Evolutionary conservation across 1,284 basidiomycete genomes (phyloP).

Genomic region (Exobasidium cylindrosporum): DNA sequence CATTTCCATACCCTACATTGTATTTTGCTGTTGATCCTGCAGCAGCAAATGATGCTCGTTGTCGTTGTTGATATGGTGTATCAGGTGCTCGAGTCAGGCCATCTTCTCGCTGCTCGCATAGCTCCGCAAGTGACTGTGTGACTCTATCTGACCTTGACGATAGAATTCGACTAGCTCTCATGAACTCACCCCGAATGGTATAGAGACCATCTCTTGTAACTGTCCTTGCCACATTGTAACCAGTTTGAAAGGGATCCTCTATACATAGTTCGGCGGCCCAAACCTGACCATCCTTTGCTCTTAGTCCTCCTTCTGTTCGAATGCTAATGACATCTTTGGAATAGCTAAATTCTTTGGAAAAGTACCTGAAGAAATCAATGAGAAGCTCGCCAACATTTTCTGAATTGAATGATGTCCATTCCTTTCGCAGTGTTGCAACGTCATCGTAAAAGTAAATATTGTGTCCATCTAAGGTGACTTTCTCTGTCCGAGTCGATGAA

Average conservation of each 20-base stretch:
- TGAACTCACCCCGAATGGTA: conserved; percentile 95
- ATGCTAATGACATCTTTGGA: conserved; percentile 88
- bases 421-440: conserved; percentile 80
- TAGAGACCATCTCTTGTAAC: conserved; percentile 95
- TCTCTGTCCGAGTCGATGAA: conserved; percentile 53
- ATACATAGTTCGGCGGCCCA: conserved; percentile 77
- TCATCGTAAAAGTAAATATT: conserved; percentile 87
- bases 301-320: conserved; percentile 68
- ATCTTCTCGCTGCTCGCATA: conserved; percentile 53
- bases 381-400: conserved; percentile 92
- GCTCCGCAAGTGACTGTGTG: conserved; percentile 42
- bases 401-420: conserved; percentile 89
- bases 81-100: conserved; percentile 50
- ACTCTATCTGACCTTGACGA: conserved; percentile 38
- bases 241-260: conserved; percentile 86
- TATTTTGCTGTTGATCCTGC: background rate
- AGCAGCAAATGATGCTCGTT: background rate
- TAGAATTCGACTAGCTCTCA: conserved; percentile 76
- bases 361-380: conserved; percentile 97
- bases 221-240: conserved; percentile 93
- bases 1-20: background rate
- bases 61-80: conserved; percentile 21
- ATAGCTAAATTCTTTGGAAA: conserved; percentile 87
- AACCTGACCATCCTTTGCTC: conserved; percentile 86
- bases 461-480: conserved; percentile 67